Evolutionary conservation across 768 basidiomycete species (phyloP), one percentile per base, ranked within the genome.

Genomic region (Mrakia gelida): DNA sequence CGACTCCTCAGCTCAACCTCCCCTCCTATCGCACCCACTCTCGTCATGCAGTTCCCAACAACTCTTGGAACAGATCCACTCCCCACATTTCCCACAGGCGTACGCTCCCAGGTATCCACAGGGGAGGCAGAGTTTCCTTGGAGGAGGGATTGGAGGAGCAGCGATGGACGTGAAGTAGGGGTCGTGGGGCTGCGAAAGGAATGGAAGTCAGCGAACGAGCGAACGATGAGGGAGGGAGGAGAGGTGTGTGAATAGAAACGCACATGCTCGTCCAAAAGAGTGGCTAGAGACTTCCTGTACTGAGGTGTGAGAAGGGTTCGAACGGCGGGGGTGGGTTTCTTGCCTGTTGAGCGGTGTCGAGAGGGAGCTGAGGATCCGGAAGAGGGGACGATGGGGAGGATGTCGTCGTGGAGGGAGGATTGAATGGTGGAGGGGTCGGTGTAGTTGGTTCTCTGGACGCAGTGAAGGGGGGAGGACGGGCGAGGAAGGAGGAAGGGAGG

Each of bases 31-130:
- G 13, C 67, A 70, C 13, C 67, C 67, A 23, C 34, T 41, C 38
- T 70, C 67, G 11, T 70, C 67, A 23, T 70, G 67, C 26, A 70
- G 41, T 18, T 70, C 67, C 38, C 67, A 41, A n/a, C 67, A 70
- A 11, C 34, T 34, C 11, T 41, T 70, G 16, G 67, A 70, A 30
- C 67, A 70, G 21, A 70, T 45, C 67, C 67, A 70, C 67, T 70
- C 67, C 7, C 67, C 67, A n/a, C 67, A 70, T 23, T 41, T 70
- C 5, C 34, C 34, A 23, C 67, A 70, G 1, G 67, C 67, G 38
- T 70, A 70, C 67, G 67, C 38, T 70, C 67, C 67, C 18, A 70
- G 4, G 67, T 70, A 70, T 34, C 67, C 67, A 38, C 67, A 70
- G 13, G 67, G 67, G 21, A 70, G 23, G 26, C 67, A 70, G 10